Base-by-base conservation (phyloP, 805 yeast species). In the Debaryomyces tyrocola region DNA sequence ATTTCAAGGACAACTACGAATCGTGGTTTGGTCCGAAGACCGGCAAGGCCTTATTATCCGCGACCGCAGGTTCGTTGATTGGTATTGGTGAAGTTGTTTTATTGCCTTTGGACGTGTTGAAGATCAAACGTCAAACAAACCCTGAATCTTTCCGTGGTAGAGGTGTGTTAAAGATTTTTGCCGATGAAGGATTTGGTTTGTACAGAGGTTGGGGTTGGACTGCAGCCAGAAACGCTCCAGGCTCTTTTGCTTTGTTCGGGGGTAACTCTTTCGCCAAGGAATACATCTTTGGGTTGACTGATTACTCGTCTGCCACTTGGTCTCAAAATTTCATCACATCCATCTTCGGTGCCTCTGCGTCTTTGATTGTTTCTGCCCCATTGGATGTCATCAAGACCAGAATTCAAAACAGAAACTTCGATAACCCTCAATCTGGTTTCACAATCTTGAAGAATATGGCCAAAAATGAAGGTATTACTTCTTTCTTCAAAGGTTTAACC, bases 171-270 rank as follows among this genome's bases (percentile, higher is more conserved):
- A 86, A 80, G 69, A 89, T 94, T 61, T 65, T 94, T 50, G 63
- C 76, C 46, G 99, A 94, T 64, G 99, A 94, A 73, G 98, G 99
- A 15, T 78, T 90, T 49, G 90, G 94, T 20, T 77, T 94, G 57
- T 94, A 94, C 75, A 80, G 97, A 66, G 99, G 99, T 55, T 91
- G 97, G 96, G 98, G 97, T 48, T 94, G 99, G 99, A 94, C 99
- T 49, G 96, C 96, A 57, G 99, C 99, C 37, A 86, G 99, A 81
- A 94, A 94, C 67, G 97, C 98, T 2, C 99, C 99, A 33, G 99
- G 99, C 49, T 90, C 97, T 2, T 94, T 94, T 64, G 96, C 98
- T 14, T 77, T 94, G 47, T 94, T 94, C 58, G 99, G 99, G 57
- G 99, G 98, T 73, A 90, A 92, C 64, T 96, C 99, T 12, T 94